Evolutionary conservation across 306 rosid species (phyloP).

Genomic region (Fragaria nilgerrensis): DNA sequence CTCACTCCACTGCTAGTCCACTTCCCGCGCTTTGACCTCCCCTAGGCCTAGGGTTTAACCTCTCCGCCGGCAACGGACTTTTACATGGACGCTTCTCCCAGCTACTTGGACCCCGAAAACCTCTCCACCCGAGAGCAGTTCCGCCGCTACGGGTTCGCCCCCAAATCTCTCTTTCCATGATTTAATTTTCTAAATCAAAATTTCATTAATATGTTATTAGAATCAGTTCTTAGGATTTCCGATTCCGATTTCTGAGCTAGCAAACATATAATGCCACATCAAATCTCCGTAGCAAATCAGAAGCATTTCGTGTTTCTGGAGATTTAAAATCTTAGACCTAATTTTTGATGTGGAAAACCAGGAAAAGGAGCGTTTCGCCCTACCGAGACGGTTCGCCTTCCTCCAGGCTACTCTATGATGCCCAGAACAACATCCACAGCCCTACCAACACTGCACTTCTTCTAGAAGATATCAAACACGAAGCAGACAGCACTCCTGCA

Average conservation of each 20-base stretch:
- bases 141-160: conserved; percentile 76
- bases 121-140: conserved; percentile 58
- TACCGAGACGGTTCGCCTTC: conserved; percentile 50
- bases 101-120: conserved; percentile 66
- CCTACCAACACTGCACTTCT: conserved; percentile 87
- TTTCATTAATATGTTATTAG: not conserved
- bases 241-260: not conserved
- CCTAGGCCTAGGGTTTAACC: conserved; percentile 39
- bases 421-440: conserved; percentile 64
- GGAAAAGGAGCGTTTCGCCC: conserved; percentile 64
- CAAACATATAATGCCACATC: not conserved
- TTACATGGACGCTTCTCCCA: conserved; percentile 65
- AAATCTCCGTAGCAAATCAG: not conserved
- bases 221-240: not conserved
- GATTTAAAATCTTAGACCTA: not conserved
- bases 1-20: not conserved
- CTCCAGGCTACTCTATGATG: conserved; percentile 62
- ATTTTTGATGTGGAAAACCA: conserved; percentile 22
- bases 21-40: conserved; percentile 37
- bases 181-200: not conserved
- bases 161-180: not conserved
- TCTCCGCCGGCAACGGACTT: conserved; percentile 39
- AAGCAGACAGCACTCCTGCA: conserved; percentile 53
- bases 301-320: not conserved
- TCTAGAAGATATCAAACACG: conserved; percentile 83